Conservation (phyloP, 2,329 filamentous ascomycete genomes). For the Cadophora sp. region DNA sequence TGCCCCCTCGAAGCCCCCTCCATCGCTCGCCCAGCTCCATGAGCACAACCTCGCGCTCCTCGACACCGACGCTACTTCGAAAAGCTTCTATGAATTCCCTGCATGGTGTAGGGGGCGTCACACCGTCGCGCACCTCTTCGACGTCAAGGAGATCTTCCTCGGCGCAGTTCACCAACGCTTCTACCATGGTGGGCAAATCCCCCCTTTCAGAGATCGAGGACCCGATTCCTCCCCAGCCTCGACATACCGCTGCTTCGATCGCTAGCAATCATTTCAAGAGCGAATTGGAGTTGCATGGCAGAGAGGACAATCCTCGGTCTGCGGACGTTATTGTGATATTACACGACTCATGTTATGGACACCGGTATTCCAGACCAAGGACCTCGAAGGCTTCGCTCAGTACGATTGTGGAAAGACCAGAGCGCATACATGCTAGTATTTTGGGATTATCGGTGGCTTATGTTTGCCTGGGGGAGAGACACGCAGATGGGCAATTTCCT, state of each 20-base stretch:
- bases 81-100: conserved; percentile 53
- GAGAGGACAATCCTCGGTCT: conserved; percentile 37
- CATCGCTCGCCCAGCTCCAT: conserved; percentile 51
- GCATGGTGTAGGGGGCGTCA: conserved; percentile 46
- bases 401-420: conserved; percentile 91
- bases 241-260: conserved; percentile 56
- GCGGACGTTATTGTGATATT: conserved; percentile 81
- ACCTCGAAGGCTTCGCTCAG: conserved; percentile 73
- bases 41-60: conserved; percentile 48
- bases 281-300: conserved; percentile 41
- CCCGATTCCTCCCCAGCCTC: conserved; percentile 44
- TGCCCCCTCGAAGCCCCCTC: conserved; percentile 41
- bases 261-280: conserved; percentile 43
- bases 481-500: conserved; percentile 73
- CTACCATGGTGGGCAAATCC: conserved; percentile 48
- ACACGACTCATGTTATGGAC: conserved; percentile 94
- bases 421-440: conserved; percentile 84
- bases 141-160: conserved; percentile 52
- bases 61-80: conserved; percentile 49
- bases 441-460: conserved; percentile 87
- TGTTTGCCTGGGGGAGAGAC: conserved; percentile 83
- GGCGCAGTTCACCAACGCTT: conserved; percentile 47
- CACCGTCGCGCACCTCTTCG: conserved; percentile 44
- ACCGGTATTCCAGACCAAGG: conserved; percentile 85
- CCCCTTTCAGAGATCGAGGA: conserved; percentile 47